Conservation (phyloP, 805 yeast genomes). For the Candida maesae region DNA sequence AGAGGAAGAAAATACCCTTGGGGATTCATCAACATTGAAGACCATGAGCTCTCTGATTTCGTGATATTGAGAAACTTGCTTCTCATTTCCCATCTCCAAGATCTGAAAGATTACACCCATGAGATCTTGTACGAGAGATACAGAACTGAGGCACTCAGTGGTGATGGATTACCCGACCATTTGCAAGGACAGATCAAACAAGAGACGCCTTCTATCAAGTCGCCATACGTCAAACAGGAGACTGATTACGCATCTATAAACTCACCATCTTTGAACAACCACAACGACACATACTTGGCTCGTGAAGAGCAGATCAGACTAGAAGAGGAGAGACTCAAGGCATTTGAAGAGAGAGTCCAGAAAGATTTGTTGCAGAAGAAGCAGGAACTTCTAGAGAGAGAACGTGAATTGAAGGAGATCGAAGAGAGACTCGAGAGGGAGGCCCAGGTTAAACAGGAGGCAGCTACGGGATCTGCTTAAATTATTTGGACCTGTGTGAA, state of each 20-base stretch:
- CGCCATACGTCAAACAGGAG: conserved; percentile 28
- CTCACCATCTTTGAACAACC: conserved; percentile 20
- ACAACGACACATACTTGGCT: conserved; percentile 43
- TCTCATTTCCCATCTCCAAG: conserved; percentile 80
- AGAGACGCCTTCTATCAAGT: conserved; percentile 14
- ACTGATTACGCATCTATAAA: conserved; percentile 12
- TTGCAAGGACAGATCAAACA: conserved; percentile 26
- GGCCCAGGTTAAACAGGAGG: conserved; percentile 35
- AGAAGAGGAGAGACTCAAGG: conserved; percentile 84
- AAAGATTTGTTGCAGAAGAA: conserved; percentile 78
- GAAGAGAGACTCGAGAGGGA: conserved; percentile 66
- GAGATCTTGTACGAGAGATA: conserved; percentile 84
- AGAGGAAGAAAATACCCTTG: conserved; percentile 56
- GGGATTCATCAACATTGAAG: conserved; percentile 59
- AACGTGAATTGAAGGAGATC: conserved; percentile 77
- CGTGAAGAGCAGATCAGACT: conserved; percentile 87
- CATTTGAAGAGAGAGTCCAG: conserved; percentile 86
- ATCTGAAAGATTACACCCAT: conserved; percentile 84
- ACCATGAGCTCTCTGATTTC: conserved; percentile 76
- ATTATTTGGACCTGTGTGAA: background rate
- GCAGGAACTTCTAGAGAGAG: conserved; percentile 79
- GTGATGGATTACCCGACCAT: conserved; percentile 40
- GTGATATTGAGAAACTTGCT: conserved; percentile 74
- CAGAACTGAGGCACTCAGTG: conserved; percentile 80
- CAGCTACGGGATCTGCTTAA: background rate